These are phyloP conservation scores for Filobasidium floriforme DNA, from an alignment of 768 basidiomycete genomes.

Conservation along the genomic window DNA sequence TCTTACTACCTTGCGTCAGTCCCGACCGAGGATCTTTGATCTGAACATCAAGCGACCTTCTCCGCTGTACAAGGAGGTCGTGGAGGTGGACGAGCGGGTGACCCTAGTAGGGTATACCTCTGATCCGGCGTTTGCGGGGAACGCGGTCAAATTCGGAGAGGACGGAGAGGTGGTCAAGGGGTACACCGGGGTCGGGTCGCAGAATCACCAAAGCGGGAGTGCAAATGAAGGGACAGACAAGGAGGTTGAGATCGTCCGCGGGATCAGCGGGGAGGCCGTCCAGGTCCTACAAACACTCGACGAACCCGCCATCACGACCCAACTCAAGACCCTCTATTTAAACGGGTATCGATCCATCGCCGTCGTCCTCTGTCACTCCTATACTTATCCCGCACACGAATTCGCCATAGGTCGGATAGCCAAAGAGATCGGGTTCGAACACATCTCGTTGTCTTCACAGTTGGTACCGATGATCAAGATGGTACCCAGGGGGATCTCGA, in stretches of 20 bases:
- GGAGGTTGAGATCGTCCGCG: conserved; percentile 58
- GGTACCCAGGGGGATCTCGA: conserved; percentile 83
- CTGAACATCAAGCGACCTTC: conserved; percentile 60
- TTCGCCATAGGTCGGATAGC: conserved; percentile 65
- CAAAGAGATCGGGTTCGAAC: conserved; percentile 69
- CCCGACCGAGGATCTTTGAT: conserved; percentile 92
- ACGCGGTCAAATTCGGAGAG: conserved; percentile 69
- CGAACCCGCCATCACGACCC: conserved; percentile 51
- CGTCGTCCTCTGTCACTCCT: conserved; percentile 83
- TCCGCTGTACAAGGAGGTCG: conserved; percentile 67
- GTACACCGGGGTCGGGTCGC: conserved; percentile 65
- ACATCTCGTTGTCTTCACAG: conserved; percentile 73
- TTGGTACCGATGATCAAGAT: conserved; percentile 49
- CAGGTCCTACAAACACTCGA: conserved; percentile 73
- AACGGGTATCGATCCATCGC: conserved; percentile 84
- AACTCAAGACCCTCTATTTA: conserved; percentile 65
- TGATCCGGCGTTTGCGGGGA: conserved; percentile 69
- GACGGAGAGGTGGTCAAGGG: conserved; percentile 59
- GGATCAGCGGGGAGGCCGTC: conserved; percentile 83
- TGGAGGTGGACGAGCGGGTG: conserved; percentile 77
- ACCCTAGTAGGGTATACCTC: conserved; percentile 89
- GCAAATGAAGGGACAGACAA: conserved; percentile 24
- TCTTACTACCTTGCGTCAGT: no score
- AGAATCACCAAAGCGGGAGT: conserved; percentile 34
- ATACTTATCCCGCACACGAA: conserved; percentile 80